phyloP scores from a whole-genome alignment of 2,329 filamentous ascomycete genomes.

The Beauveria sp. region DNA sequence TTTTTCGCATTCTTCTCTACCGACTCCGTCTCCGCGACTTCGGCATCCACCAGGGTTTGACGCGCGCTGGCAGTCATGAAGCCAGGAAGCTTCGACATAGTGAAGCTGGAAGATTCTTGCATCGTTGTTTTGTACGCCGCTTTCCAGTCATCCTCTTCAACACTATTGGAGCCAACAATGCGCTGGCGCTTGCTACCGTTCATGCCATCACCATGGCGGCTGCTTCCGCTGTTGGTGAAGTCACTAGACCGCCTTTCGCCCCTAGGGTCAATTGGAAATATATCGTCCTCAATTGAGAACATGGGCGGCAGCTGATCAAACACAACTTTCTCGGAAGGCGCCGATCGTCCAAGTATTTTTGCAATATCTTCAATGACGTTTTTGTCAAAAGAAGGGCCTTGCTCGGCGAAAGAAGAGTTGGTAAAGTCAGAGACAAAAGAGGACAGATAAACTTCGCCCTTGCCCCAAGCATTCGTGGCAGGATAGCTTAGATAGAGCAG shows the following conservation, averaged over 20 bases:
- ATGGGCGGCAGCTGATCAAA: slow-evolving; percentile 44
- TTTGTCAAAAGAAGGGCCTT: slow-evolving; percentile 63
- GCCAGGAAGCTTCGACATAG: slow-evolving; percentile 46
- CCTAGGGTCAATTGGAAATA: slow-evolving; percentile 58
- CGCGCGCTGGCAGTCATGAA: slow-evolving; percentile 58
- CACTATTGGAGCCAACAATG: slow-evolving; percentile 20
- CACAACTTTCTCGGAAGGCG: slow-evolving; percentile 49
- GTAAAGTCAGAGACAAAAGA: slow-evolving; percentile 56
- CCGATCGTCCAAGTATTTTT: slow-evolving; percentile 58
- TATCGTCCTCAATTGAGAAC: slow-evolving; percentile 56
- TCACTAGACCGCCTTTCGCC: slow-evolving; percentile 21
- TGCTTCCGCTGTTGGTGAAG: slow-evolving; percentile 22
- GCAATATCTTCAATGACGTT: slow-evolving; percentile 58
- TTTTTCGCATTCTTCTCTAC: slow-evolving; percentile 16
- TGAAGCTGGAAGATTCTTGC: slow-evolving; percentile 51
- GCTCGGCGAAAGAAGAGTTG: slow-evolving; percentile 38
- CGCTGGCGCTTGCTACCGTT: slow-evolving; percentile 24
- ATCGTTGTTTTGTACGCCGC: slow-evolving; percentile 53
- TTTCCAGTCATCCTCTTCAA: slow-evolving; percentile 23
- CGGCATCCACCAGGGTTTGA: slow-evolving; percentile 30
- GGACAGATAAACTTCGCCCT: slow-evolving; percentile 57
- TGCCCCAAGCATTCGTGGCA: slow-evolving; percentile 53
- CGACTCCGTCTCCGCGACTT: slow-evolving; percentile 13
- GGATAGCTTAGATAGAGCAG: slow-evolving; percentile 82
- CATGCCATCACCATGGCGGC: slow-evolving; percentile 13